Percentiles rank a stretch among this genome's conserved stretches.
Evolutionary conservation across 1,284 basidiomycete species (phyloP).

Genomic region (Ganoderma lucidum): DNA sequence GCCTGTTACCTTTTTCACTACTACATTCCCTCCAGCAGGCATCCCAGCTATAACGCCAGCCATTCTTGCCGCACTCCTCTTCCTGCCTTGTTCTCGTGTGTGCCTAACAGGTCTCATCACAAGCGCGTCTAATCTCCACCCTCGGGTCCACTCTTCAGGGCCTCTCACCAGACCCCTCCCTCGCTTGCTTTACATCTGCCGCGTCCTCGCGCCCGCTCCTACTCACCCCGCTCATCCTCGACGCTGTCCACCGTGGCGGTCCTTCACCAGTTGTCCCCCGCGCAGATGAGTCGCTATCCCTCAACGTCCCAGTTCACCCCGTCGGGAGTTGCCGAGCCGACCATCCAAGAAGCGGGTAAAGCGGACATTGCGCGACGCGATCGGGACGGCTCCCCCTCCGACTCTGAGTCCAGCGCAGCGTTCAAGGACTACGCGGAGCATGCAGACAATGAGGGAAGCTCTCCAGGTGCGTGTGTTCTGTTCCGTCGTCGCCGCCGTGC

Average conservation of each 20-base stretch:
- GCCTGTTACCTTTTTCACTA: constrained; percentile 23
- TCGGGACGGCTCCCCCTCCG: constrained; percentile 38
- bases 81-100: constrained; percentile 7
- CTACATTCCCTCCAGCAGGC: constrained; percentile 8
- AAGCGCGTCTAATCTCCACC: constrained; percentile 21
- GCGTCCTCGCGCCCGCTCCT: constrained; percentile 4
- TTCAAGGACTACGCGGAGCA: constrained; percentile 32
- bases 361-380: constrained; percentile 36
- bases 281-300: constrained; percentile 38
- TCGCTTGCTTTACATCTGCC: constrained; percentile 10
- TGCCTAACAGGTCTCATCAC: constrained; percentile 7
- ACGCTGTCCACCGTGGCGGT: constrained; percentile 18
- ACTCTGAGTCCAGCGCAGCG: constrained; percentile 35
- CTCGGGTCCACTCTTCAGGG: constrained; percentile 6
- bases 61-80: neutral
- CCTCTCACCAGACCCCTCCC: neutral
- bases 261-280: constrained; percentile 17
- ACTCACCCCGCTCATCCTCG: neutral
- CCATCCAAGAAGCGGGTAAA: constrained; percentile 27
- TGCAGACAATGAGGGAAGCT: constrained; percentile 32
- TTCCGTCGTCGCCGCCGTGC: neutral
- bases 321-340: constrained; percentile 34
- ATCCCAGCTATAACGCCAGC: constrained; percentile 20
- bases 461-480: constrained; percentile 30
- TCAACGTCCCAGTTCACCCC: constrained; percentile 28